Base-by-base conservation (phyloP, 345 rosid genomes). In the thale cress (Arabidopsis thaliana) region DNA sequence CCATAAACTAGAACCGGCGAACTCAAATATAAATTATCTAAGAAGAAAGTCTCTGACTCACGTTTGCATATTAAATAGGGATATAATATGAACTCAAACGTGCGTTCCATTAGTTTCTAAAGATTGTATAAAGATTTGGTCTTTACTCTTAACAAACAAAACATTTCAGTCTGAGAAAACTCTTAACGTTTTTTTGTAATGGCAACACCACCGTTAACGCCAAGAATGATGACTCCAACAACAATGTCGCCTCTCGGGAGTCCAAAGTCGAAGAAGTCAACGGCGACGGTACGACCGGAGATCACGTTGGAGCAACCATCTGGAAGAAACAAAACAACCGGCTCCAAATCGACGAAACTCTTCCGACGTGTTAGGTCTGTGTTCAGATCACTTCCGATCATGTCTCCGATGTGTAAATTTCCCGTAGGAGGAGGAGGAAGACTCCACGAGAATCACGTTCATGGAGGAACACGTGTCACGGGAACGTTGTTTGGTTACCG, bases 401-500 rank as follows among this genome's bases (percentile, higher is more conserved):
- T 88, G 45, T 78, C 87, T 0, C 83, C 83, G 22, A 80, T 76
- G 80, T 87, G 89, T 79, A 84, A 80, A 62, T 45, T 87, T 51
- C 82, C 79, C 0, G 76, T 66, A 0, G 79, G 79, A 52, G 85
- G 87, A 52, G 85, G 87, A 7, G 78, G 48, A 52, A 79, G 88
- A 1, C 73, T 76, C 46, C 82, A 80, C 11, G 93, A 86, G 53
- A 74, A 78, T 32, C 88, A 91, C 73, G 77, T 93, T 50, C 91
- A 87, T 23, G 91, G 96, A 3, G 96, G 96, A 69, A 87, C 87
- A n/a, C 87, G 93, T 3, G 85, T 91, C 76, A 84, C 89, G 0
- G 97, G 97, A 1, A 93, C 94, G 50, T 71, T 93, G 0, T 93
- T 87, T 0, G 97, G 98, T 0, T 83, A 87, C 71, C 85, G 92